Conservation (phyloP, 768 basidiomycete species). For the Rhizopogon vinicolor region DNA sequence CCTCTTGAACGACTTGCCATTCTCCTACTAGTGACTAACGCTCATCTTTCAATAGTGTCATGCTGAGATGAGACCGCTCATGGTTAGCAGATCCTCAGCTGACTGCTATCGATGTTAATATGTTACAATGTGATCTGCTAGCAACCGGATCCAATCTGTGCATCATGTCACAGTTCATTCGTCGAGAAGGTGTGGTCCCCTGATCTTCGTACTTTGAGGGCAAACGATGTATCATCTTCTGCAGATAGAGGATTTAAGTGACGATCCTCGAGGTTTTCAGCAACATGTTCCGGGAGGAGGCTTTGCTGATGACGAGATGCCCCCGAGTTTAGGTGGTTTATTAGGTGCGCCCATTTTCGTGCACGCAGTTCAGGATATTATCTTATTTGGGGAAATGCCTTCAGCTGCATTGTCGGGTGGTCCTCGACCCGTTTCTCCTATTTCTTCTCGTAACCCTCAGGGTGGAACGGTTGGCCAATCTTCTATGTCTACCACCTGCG, state of each 20-base stretch:
- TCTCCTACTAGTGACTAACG: neutral
- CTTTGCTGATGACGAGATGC: constrained; percentile 23
- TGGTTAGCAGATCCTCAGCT: constrained; percentile 36
- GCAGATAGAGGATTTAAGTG: constrained; percentile 69
- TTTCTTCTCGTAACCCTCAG: constrained; percentile 12
- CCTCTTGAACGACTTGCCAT: neutral
- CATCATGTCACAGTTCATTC: constrained; percentile 77
- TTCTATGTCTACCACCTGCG: neutral
- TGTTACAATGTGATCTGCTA: constrained; percentile 28
- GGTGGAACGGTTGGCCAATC: constrained; percentile 9
- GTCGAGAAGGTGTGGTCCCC: constrained; percentile 62
- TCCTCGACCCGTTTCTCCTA: constrained; percentile 12
- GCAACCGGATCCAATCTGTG: constrained; percentile 80
- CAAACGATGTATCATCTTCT: constrained; percentile 3
- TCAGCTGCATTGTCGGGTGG: neutral
- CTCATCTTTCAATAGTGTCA: constrained; percentile 53
- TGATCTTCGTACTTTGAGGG: neutral
- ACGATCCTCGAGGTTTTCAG: constrained; percentile 73
- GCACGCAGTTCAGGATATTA: neutral
- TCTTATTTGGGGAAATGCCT: neutral
- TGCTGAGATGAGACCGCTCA: constrained; percentile 84
- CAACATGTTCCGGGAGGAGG: constrained; percentile 26
- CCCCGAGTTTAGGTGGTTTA: constrained; percentile 7
- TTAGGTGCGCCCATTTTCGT: neutral
- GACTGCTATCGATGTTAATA: constrained; percentile 1